Evolutionary conservation across 129 eudicot genomes (phyloP).

Genomic region (Flaveria trinervia): DNA sequence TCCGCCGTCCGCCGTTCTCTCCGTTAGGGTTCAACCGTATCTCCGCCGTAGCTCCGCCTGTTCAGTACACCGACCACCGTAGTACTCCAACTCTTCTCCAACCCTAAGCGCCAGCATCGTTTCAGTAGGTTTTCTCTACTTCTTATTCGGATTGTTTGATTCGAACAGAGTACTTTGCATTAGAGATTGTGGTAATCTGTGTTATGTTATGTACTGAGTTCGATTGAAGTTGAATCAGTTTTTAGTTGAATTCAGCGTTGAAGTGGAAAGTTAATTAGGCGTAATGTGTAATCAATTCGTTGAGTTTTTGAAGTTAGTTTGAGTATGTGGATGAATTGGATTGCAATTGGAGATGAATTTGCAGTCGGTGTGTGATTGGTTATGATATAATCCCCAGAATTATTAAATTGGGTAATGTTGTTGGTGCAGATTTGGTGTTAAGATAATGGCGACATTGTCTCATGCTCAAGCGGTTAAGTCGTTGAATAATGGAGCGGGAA

Average conservation of each 20-base stretch:
- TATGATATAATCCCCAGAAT: not conserved
- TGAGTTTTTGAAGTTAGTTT: not conserved
- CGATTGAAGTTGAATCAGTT: not conserved
- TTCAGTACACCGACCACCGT: not conserved
- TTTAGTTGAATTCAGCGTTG: not conserved
- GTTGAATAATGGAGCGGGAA: conserved; percentile 66
- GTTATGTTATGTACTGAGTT: not conserved
- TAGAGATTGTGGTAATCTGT: not conserved
- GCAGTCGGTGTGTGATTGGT: not conserved
- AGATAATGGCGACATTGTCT: conserved; percentile 63
- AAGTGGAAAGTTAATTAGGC: not conserved
- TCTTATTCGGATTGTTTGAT: not conserved
- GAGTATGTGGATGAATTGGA: not conserved
- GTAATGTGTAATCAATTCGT: not conserved
- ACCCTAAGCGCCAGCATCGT: not conserved
- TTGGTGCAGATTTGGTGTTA: conserved; percentile 24
- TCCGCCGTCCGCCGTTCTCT: too few relatives aligned
- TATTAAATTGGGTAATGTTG: not conserved
- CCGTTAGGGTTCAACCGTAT: too few relatives aligned
- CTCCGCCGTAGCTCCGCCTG: not conserved
- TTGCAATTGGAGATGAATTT: not conserved
- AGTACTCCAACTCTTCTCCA: not conserved
- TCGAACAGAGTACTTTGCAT: not conserved
- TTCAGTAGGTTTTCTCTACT: not conserved
- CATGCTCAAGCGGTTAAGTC: conserved; percentile 81